These are phyloP conservation scores for Agrostemma githago DNA, from an alignment of 148 eudicot species.

Conservation along the genomic window DNA sequence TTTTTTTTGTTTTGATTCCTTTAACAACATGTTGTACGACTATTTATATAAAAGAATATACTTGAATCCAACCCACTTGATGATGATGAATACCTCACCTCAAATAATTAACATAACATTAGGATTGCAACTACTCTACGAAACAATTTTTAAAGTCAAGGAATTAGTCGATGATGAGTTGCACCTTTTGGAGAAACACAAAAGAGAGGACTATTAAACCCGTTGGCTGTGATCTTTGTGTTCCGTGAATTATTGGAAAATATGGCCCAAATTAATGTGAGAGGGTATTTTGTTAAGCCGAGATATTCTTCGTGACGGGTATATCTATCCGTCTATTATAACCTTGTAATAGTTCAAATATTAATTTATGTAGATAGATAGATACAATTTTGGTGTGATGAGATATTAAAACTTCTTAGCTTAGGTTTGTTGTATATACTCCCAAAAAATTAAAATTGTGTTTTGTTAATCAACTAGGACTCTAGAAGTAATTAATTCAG, in stretches of 20 bases:
- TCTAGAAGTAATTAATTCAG: too few species aligned
- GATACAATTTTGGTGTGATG: too few species aligned
- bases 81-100: too few species aligned
- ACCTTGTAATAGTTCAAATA: too few species aligned
- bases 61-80: background rate
- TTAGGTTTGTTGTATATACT: too few species aligned
- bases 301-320: too few species aligned
- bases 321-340: too few species aligned
- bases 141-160: background rate
- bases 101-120: background rate
- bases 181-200: conserved; percentile 12
- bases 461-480: too few species aligned
- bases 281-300: background rate
- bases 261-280: background rate
- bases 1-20: conserved; percentile 23
- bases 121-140: background rate
- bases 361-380: too few species aligned
- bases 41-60: background rate
- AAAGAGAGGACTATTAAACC: conserved; percentile 1
- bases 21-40: background rate
- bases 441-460: too few species aligned
- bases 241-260: background rate
- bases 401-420: too few species aligned
- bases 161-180: conserved; percentile 6
- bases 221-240: background rate